Base-by-base conservation (phyloP, 2,329 filamentous ascomycete species). In the Mollisiaceae sp. region DNA sequence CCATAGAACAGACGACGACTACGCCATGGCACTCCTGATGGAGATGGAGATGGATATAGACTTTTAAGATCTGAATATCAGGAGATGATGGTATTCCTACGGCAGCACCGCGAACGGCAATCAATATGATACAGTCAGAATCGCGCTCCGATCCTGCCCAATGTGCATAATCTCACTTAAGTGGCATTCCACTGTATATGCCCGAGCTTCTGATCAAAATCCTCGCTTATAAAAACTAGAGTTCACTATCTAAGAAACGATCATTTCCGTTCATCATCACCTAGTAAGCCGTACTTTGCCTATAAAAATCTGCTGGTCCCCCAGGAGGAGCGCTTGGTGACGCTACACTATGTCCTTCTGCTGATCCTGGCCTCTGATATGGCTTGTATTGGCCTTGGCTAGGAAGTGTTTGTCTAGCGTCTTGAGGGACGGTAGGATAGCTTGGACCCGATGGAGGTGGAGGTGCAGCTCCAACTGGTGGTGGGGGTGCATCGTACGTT, bases 371-470 rank as follows among this genome's bases (percentile, higher is more conserved):
- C 67, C 73, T 59, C 32, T 74, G 65, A 65, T 90, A 90, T 0
- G 87, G 83, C 74, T 85, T 88, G 70, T 89, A 89, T 74, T 87
- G 85, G 9, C 79, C 79, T 75, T 86, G 81, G 69, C 82, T 85
- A 4, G 83, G 83, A 36, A 86, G 74, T 8, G 79, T 77, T 63
- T 86, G 81, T 24, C 85, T 78, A 6, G 83, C 77, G 70, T 87
- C 83, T 65, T 81, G 78, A 78, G 81, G 75, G 24, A 74, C 63
- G 8, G 60, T 61, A n/a, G 72, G 71, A 63, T 76, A 74, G 1
- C 68, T 70, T 22, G 72, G 57, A 22, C 65, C 72, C 57, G 66
- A 43, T 38, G 71, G 50, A 38, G 70, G 62, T 69, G 56, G 77
- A 70, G 72, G 72, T 2, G 64, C 63, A 1, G 56, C 69, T 73